phyloP scores from a whole-genome alignment of 1,284 basidiomycete species.

The Laetiporus sulphureus region DNA sequence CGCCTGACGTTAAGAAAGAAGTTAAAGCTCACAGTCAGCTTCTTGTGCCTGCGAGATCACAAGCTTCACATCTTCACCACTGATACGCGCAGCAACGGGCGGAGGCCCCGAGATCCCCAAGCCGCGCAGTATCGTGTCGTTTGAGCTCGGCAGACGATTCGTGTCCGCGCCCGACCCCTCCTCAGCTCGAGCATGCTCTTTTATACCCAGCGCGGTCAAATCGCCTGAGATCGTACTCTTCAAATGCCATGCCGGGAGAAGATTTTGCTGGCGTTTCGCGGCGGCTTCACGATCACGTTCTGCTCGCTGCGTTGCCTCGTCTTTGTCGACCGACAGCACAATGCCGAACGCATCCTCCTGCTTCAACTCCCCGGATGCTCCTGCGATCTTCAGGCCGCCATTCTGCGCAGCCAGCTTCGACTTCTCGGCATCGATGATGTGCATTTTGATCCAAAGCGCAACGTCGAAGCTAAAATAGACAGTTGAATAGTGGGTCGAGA shows the following conservation, averaged over 20 bases:
- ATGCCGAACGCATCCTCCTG: conserved; percentile 74
- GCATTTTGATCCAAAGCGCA: conserved; percentile 67
- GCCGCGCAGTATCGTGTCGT: conserved; percentile 65
- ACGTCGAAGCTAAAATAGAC: conserved; percentile 67
- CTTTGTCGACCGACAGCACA: conserved; percentile 77
- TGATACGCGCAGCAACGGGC: conserved; percentile 27
- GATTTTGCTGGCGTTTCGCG: conserved; percentile 82
- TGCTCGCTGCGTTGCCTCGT: conserved; percentile 59
- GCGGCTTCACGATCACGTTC: conserved; percentile 69
- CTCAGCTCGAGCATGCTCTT: conserved; percentile 49
- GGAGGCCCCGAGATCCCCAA: conserved; percentile 35
- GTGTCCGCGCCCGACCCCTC: conserved; percentile 21
- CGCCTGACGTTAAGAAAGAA: conserved; percentile 1
- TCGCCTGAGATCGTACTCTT: conserved; percentile 93
- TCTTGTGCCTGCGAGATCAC: conserved; percentile 40
- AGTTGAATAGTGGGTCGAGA: conserved; percentile 1
- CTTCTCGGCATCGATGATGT: conserved; percentile 53
- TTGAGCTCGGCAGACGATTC: conserved; percentile 34
- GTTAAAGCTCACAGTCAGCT: conserved; percentile 43
- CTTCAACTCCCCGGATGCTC: conserved; percentile 50
- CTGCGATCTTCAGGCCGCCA: conserved; percentile 63
- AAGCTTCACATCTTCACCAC: conserved; percentile 53
- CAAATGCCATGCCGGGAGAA: conserved; percentile 89
- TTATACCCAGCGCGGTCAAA: conserved; percentile 79
- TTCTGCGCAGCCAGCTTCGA: conserved; percentile 38